These are phyloP conservation scores for Warburgia ugandensis DNA, from an alignment of 164 flowering plant species.

Conservation along the genomic window DNA sequence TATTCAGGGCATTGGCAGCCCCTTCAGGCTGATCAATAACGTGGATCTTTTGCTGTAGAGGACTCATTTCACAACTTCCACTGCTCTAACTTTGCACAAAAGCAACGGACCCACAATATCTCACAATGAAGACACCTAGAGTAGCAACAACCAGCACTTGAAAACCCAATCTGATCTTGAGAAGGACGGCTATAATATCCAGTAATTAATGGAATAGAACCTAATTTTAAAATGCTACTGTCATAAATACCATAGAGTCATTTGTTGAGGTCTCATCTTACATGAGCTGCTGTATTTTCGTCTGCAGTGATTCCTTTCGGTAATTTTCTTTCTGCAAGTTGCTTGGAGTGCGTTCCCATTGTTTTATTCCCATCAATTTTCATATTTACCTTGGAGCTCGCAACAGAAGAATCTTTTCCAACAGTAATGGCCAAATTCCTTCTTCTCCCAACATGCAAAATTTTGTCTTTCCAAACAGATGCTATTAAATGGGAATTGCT, in stretches of 20 bases:
- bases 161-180: not conserved
- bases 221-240: too few relatives aligned
- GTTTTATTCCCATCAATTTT: conserved; percentile 82
- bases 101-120: conserved; percentile 77
- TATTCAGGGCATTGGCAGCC: conserved; percentile 92
- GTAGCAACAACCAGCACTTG: conserved; percentile 71
- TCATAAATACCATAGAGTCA: too few relatives aligned
- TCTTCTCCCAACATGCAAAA: conserved; percentile 40
- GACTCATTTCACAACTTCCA: conserved; percentile 21
- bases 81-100: conserved; percentile 56
- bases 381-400: conserved; percentile 81
- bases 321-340: conserved; percentile 57
- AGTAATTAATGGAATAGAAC: too few relatives aligned
- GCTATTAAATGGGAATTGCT: conserved; percentile 16
- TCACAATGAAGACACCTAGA: conserved; percentile 70
- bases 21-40: conserved; percentile 84
- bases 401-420: conserved; percentile 60
- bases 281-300: conserved; percentile 99
- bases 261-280: too few relatives aligned
- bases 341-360: conserved; percentile 43
- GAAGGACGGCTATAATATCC: too few relatives aligned
- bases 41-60: conserved; percentile 35
- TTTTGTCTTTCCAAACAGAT: conserved; percentile 17
- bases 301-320: conserved; percentile 97
- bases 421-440: conserved; percentile 72